A percentile compares a stretch with the other conserved stretches of the same genome.
Conservation (phyloP, 2,329 filamentous ascomycete genomes). For the Pyrenophora tritici-repentis region DNA sequence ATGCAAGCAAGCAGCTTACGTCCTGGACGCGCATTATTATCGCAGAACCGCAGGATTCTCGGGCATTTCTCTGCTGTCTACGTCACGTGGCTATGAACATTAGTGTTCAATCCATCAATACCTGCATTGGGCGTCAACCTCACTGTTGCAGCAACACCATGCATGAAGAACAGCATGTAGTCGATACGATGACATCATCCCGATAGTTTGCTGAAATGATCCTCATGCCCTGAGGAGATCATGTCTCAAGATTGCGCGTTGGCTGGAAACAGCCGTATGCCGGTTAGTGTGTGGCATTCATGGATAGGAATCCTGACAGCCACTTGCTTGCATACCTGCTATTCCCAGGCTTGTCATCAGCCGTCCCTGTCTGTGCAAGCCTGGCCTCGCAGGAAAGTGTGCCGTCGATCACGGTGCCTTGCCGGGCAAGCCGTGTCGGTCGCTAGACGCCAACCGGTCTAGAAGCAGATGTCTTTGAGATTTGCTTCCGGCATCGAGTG, state of each 20-base stretch:
- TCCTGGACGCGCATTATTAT: neutral
- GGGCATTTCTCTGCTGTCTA: neutral
- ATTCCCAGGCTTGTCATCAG: conserved; percentile 2
- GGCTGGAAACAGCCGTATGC: conserved; percentile 1
- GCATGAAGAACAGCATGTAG: too few relatives aligned
- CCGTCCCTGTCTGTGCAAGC: conserved; percentile 8
- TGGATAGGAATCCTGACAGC: conserved; percentile 2
- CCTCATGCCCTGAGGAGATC: too few relatives aligned
- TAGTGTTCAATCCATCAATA: too few relatives aligned
- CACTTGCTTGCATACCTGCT: conserved; percentile 1
- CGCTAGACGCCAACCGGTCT: conserved; percentile 27
- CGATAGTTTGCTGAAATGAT: too few relatives aligned
- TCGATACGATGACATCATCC: too few relatives aligned
- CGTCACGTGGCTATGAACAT: too few relatives aligned
- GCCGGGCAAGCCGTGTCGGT: conserved; percentile 36
- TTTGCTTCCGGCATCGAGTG: conserved; percentile 24
- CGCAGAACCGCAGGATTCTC: neutral
- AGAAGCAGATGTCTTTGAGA: conserved; percentile 22
- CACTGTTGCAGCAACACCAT: too few relatives aligned
- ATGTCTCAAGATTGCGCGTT: neutral
- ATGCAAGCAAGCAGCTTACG: conserved; percentile 5
- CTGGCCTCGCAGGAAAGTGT: conserved; percentile 9
- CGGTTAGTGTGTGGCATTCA: neutral
- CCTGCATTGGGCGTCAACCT: too few relatives aligned
- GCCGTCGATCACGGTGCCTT: conserved; percentile 23